These are phyloP conservation scores for Ceratocystis cubensis DNA, from an alignment of 2,329 filamentous ascomycete genomes.

Conservation along the genomic window DNA sequence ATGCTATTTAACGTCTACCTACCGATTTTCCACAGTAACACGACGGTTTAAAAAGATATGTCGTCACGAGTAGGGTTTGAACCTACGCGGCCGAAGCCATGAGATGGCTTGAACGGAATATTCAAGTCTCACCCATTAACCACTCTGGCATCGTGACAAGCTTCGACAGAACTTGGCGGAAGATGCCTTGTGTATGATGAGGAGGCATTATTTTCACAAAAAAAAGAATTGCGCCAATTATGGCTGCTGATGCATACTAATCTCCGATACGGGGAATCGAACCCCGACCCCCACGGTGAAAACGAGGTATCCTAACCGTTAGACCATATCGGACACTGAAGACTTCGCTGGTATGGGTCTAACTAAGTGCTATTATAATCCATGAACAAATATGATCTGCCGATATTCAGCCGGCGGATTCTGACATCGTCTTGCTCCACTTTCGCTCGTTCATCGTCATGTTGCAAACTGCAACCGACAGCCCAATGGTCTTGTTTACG, in stretches of 20 bases:
- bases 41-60: too few species aligned
- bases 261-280: slow-evolving; percentile 21
- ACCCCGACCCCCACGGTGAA: slow-evolving; percentile 21
- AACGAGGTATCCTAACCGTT: slow-evolving; percentile 22
- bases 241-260: neutral
- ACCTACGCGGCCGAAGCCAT: slow-evolving; percentile 22
- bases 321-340: slow-evolving; percentile 19
- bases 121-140: slow-evolving; percentile 22
- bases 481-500: neutral
- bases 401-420: neutral
- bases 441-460: slow-evolving; percentile 8
- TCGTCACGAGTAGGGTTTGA: slow-evolving; percentile 22
- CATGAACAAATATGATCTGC: neutral
- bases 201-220: too few species aligned
- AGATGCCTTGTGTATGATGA: too few species aligned
- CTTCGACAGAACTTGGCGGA: too few species aligned
- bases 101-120: slow-evolving; percentile 20
- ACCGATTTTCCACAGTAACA: too few species aligned
- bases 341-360: too few species aligned
- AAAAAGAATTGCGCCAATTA: too few species aligned
- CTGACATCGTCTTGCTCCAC: neutral
- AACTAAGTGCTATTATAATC: too few species aligned
- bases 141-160: slow-evolving; percentile 21
- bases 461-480: neutral
- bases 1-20: too few species aligned